Base-by-base conservation (phyloP, 2,329 filamentous ascomycete genomes). In the Penicillium sp. region DNA sequence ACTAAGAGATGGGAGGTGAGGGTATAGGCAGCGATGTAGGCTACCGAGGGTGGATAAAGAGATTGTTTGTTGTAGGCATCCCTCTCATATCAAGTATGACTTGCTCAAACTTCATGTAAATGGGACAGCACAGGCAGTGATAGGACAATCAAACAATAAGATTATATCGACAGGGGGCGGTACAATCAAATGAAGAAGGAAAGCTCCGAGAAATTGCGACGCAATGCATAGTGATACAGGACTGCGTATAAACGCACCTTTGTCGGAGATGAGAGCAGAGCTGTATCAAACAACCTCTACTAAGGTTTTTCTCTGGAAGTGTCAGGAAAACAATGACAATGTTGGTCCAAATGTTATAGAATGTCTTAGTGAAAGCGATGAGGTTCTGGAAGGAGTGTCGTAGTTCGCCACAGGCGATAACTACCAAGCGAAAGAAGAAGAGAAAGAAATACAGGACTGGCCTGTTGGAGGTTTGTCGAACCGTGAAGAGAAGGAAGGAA, bases 371-470 rank as follows among this genome's bases (percentile, higher is more conserved):
- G 42, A 43, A 49, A 50, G 42, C 48, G 31, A 50, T 41, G 52
- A 58, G 4, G 55, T 39, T 56, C 51, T 41, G 17, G 58, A 73
- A 72, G 63, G 69, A 71, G 66, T 65, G 68, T 67, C 55, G 64
- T 62, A 67, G 68, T 68, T 61, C 69, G 72, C 73, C 71, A 68
- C 72, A 73, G 73, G 71, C 73, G 69, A 67, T 58, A 52, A 67
- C 61, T 65, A 72, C 62, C 63, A 66, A 65, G 62, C 64, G 56
- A 63, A 48, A 34, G 59, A 65, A 63, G 63, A 63, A 73, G 61
- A 58, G 65, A 71, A 69, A 67, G 65, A 57, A 65, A 71, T 59
- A 71, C 70, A 75, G 73, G 73, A 69, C 74, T 75, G 65, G 74
- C 73, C 74, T 71, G 71, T 62, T 57, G 28, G 5, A 22, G 54